Percentiles rank a stretch among this genome's conserved stretches.
phyloP scores from a whole-genome alignment of 345 rosid genomes.

The Camelina hispida region DNA sequence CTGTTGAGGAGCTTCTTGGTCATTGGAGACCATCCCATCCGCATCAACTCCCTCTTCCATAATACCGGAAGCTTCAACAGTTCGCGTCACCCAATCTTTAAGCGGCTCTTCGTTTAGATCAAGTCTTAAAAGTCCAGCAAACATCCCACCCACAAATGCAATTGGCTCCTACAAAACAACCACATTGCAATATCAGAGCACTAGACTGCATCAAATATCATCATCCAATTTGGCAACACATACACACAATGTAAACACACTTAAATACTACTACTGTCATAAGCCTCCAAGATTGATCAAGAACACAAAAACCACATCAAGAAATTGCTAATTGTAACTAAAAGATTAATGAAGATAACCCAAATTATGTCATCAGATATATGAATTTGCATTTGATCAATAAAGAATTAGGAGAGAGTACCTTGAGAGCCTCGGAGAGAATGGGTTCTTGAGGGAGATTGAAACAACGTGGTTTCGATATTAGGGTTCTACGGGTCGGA shows the following conservation, averaged over 20 bases:
- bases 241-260: neutral
- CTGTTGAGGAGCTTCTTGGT: slow-evolving; percentile 47
- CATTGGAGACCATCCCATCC: slow-evolving; percentile 30
- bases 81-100: slow-evolving; percentile 45
- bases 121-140: slow-evolving; percentile 47
- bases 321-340: neutral
- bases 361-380: neutral
- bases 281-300: slow-evolving; percentile 14
- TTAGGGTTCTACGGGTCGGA: slow-evolving; percentile 36
- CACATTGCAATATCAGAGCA: slow-evolving; percentile 8
- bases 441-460: slow-evolving; percentile 49
- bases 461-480: slow-evolving; percentile 40
- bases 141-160: slow-evolving; percentile 49
- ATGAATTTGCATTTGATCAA: neutral
- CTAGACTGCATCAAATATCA: slow-evolving; percentile 4
- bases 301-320: slow-evolving; percentile 6
- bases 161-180: slow-evolving; percentile 46
- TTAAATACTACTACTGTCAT: neutral
- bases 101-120: slow-evolving; percentile 49
- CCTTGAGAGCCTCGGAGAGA: slow-evolving; percentile 48
- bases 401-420: too few relatives aligned
- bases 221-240: too few relatives aligned
- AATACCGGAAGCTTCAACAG: slow-evolving; percentile 48
- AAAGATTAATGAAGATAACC: neutral
- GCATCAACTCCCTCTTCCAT: slow-evolving; percentile 35